phyloP scores from a whole-genome alignment of 2,329 filamentous ascomycete species.

The Macroventuria anomochaeta region DNA sequence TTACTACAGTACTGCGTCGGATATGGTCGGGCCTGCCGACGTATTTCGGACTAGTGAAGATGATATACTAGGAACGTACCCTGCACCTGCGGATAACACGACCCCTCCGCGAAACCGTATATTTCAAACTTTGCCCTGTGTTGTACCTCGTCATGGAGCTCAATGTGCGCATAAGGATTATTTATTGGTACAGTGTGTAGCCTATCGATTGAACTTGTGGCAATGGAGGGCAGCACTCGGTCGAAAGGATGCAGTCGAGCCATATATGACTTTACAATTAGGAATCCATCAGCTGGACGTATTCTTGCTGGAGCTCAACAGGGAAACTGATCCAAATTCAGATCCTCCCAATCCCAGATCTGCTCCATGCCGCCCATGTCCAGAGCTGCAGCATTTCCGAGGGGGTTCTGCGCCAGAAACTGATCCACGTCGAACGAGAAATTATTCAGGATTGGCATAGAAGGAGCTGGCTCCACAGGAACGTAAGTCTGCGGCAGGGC shows the following conservation, averaged over 20 bases:
- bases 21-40: background rate
- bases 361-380: slow-evolving; percentile 43
- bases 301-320: background rate
- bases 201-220: background rate
- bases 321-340: slow-evolving; percentile 32
- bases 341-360: slow-evolving; percentile 42
- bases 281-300: background rate
- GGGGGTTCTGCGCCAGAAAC: slow-evolving; percentile 38
- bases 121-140: too few species aligned
- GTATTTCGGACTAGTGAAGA: background rate
- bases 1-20: background rate
- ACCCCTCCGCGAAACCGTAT: too few species aligned
- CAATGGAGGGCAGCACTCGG: background rate
- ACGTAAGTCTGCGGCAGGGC: background rate
- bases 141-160: too few species aligned
- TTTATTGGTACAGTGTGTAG: background rate
- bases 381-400: slow-evolving; percentile 19
- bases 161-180: too few species aligned
- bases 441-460: slow-evolving; percentile 23
- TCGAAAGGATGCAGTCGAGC: background rate
- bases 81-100: too few species aligned
- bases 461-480: slow-evolving; percentile 1
- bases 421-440: slow-evolving; percentile 38
- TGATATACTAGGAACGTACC: too few species aligned
- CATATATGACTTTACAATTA: background rate